Conservation (phyloP, 495 filamentous ascomycete genomes). For the Darksidea phi region DNA sequence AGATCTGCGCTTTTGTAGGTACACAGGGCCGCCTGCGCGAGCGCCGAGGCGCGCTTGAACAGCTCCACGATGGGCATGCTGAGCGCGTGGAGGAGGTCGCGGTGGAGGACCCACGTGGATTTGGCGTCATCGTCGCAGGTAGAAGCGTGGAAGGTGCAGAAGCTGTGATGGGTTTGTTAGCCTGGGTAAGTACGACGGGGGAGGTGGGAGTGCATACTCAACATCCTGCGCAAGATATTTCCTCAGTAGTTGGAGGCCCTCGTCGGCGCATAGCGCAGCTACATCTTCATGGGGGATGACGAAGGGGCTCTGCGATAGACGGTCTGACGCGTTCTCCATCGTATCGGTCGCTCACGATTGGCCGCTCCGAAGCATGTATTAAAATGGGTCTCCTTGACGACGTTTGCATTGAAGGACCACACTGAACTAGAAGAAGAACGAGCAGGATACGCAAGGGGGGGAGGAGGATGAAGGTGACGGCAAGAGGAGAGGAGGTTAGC, state of each 20-base stretch:
- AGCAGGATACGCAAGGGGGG: too few species aligned
- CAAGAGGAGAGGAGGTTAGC: too few species aligned
- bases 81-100: constrained; percentile 61
- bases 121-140: constrained; percentile 46
- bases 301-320: constrained; percentile 42
- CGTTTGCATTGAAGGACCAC: neutral
- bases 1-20: constrained; percentile 52
- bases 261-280: constrained; percentile 46
- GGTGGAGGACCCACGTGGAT: constrained; percentile 49
- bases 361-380: neutral
- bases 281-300: constrained; percentile 46
- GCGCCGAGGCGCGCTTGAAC: constrained; percentile 52
- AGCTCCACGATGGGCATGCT: constrained; percentile 59
- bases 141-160: constrained; percentile 52
- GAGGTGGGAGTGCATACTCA: constrained; percentile 46
- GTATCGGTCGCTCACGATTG: too few species aligned
- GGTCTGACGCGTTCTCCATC: too few species aligned
- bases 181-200: constrained; percentile 30
- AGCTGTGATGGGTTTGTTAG: constrained; percentile 39
- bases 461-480: too few species aligned
- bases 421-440: too few species aligned
- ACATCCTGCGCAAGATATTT: constrained; percentile 41
- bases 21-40: constrained; percentile 51
- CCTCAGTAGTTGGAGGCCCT: constrained; percentile 49
- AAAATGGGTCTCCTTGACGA: neutral